These are phyloP conservation scores for Williopsis jadinii DNA, from an alignment of 1,139 yeast genomes.

Conservation along the genomic window DNA sequence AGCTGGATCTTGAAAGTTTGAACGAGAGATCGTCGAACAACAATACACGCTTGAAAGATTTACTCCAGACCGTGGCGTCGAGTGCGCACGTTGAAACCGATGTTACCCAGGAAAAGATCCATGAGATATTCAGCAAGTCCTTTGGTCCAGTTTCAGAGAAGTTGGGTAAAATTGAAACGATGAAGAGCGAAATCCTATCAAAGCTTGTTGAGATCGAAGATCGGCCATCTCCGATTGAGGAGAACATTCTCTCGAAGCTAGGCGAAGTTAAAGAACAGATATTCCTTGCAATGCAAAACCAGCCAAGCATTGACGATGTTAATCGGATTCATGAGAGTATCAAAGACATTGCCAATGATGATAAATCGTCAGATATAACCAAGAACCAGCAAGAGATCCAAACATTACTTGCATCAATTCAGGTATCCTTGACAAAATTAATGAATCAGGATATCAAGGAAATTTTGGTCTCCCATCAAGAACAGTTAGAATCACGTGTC, in stretches of 20 bases:
- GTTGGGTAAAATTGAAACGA: neutral
- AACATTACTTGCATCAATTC: neutral
- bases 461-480: neutral
- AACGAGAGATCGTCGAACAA: conserved; percentile 36
- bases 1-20: conserved; percentile 32
- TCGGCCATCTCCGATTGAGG: neutral
- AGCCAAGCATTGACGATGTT: neutral
- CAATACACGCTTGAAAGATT: conserved; percentile 31
- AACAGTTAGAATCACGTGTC: neutral
- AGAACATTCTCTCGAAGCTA: neutral
- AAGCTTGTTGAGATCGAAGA: neutral
- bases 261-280: neutral
- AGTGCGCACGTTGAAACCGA: neutral
- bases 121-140: conserved; percentile 1
- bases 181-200: neutral
- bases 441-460: neutral
- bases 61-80: conserved; percentile 21
- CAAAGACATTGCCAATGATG: neutral
- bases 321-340: neutral
- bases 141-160: neutral
- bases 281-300: neutral
- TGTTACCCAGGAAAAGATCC: conserved; percentile 2
- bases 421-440: neutral
- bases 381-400: neutral
- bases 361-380: neutral